Evolutionary conservation across 306 rosid genomes (phyloP).

Genomic region (Morella rubra): DNA sequence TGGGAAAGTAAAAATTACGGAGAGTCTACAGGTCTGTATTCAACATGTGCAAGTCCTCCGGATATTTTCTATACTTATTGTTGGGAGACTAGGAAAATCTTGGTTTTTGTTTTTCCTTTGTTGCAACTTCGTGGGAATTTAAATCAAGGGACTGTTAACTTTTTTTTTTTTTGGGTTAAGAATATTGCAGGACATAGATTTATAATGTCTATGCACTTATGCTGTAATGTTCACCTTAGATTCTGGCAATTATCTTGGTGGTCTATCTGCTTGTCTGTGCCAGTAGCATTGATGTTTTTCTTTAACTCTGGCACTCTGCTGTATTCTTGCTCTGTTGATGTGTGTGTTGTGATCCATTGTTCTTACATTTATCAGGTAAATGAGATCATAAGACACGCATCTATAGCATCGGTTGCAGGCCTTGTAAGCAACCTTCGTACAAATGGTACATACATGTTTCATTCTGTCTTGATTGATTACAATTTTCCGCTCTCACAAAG

Average conservation of each 20-base stretch:
- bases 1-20: neutral
- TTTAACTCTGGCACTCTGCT: neutral
- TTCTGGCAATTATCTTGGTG: neutral
- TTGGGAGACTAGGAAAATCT: neutral
- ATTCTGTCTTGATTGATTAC: slow-evolving; percentile 5
- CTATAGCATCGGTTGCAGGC: slow-evolving; percentile 66
- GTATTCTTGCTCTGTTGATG: slow-evolving; percentile 10
- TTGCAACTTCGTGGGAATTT: neutral
- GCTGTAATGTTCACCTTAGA: neutral
- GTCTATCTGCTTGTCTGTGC: neutral
- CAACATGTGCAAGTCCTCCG: neutral
- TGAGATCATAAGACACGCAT: slow-evolving; percentile 69
- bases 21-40: neutral
- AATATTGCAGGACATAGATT: neutral
- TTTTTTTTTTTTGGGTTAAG: neutral
- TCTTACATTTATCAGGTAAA: slow-evolving; percentile 55
- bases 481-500: neutral
- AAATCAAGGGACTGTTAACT: neutral
- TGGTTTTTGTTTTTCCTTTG: neutral
- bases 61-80: neutral
- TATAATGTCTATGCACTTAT: neutral
- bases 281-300: neutral
- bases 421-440: slow-evolving; percentile 78
- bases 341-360: slow-evolving; percentile 22
- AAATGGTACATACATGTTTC: slow-evolving; percentile 51